These are phyloP conservation scores for Ustilago shanxiensis DNA, from an alignment of 1,284 basidiomycete species.

Conservation along the genomic window DNA sequence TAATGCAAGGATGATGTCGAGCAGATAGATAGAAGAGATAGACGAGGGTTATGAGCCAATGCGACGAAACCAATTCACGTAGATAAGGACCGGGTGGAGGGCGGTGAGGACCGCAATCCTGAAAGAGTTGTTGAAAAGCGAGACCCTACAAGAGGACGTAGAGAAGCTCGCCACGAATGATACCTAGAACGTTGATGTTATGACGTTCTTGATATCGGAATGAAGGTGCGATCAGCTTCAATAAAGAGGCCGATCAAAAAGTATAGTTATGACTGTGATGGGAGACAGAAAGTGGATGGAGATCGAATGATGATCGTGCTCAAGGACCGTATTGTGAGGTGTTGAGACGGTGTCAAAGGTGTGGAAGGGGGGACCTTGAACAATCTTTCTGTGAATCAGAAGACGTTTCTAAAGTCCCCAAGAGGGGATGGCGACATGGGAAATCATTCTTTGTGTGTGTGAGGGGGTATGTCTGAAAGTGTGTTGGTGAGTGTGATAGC, in stretches of 20 bases:
- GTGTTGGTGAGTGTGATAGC: background rate
- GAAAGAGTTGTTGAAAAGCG: conserved; percentile 11
- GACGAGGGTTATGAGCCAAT: conserved; percentile 38
- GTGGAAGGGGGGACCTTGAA: conserved; percentile 28
- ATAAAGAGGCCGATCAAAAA: conserved; percentile 6
- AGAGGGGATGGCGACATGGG: conserved; percentile 36
- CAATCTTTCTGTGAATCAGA: conserved; percentile 30
- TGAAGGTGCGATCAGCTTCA: conserved; percentile 13
- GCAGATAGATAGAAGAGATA: conserved; percentile 1
- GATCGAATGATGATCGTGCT: background rate
- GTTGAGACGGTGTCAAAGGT: conserved; percentile 16
- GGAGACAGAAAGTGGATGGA: background rate
- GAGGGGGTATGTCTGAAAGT: background rate
- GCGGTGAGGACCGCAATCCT: conserved; percentile 40
- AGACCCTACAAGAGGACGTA: conserved; percentile 23
- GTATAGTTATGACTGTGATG: background rate
- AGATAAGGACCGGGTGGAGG: conserved; percentile 49
- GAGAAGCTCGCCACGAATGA: conserved; percentile 18
- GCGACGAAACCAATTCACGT: conserved; percentile 59
- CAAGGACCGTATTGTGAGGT: background rate
- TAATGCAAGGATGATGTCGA: background rate
- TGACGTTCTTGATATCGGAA: conserved; percentile 23
- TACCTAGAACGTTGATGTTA: conserved; percentile 25
- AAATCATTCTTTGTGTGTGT: conserved; percentile 25
- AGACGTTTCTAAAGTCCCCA: conserved; percentile 40